Base-by-base conservation (phyloP, 805 yeast species). In the Saccharomycopsis malanga region DNA sequence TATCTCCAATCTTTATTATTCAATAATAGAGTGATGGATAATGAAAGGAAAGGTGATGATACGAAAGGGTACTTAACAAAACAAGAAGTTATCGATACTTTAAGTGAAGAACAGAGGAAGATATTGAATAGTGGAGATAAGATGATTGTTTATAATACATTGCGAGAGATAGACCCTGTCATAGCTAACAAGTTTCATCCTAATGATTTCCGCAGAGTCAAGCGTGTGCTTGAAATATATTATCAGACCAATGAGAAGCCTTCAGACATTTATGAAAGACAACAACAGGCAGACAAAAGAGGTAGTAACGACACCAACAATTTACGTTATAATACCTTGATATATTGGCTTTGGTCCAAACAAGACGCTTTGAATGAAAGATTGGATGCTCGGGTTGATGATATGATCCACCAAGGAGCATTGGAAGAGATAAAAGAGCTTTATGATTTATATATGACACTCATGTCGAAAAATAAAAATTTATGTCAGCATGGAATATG, bases 181-280 rank as follows among this genome's bases (percentile, higher is more conserved):
- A 74, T 89, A 14, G 82, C 91, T 0, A 69, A 68, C 17, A 91
- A 87, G 60, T 93, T 87, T 60, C 98, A 93, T 62, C 98, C 98
- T 0, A 84, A 87, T 56, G 98, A 93, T 60, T 72, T 74, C 2
- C 67, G 98, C 39, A 72, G 96, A 53, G 68, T 93, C 2, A 67
- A 81, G 50, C 66, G 97, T 52, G 93, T 95, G 30, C 63, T 93
- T 27, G 96, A 89, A 58, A 82, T 93, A 6, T 84, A 66, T 61
- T 84, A 70, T 54, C 65, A 72, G 1, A 82, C 94, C 0, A 85
- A 85, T 1, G 67, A 67, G 42, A 72, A 65, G 45, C 83, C 96
- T 0, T 83, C 94, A 45, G 81, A 78, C 2, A 69, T 85, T 10
- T 93, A 87, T 60, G 65, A 66, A 0, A 69, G 70, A 10, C 98